Percentiles rank a stretch among this genome's conserved stretches.
These are phyloP conservation scores for Backusella tuberculispora DNA, from an alignment of 192 early-diverging fungal genomes.

Conservation along the genomic window DNA sequence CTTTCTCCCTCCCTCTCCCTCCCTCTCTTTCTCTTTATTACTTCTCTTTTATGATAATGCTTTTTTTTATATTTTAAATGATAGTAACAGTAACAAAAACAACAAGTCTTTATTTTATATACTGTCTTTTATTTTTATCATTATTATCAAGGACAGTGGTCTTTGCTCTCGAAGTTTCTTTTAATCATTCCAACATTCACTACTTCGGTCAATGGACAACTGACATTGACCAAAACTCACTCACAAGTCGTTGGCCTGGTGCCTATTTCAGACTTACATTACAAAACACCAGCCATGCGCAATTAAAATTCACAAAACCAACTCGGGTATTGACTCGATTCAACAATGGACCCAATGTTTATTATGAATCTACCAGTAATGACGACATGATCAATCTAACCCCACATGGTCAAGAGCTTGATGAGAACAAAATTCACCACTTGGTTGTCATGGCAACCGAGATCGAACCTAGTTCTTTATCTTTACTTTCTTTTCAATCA, in stretches of 20 bases:
- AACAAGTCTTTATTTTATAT: background rate
- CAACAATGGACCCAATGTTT: background rate
- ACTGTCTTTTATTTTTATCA: constrained; percentile 5
- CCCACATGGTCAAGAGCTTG: constrained; percentile 11
- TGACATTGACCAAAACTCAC: background rate
- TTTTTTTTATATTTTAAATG: background rate
- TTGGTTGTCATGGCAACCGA: constrained; percentile 16
- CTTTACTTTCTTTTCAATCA: background rate
- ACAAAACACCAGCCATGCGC: background rate
- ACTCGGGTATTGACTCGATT: constrained; percentile 15
- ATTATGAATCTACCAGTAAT: background rate
- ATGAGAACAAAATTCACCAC: constrained; percentile 14
- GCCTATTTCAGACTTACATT: constrained; percentile 31
- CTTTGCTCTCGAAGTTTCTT: background rate
- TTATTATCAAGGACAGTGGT: constrained; percentile 2
- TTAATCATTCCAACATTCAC: constrained; percentile 23
- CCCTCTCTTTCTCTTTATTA: background rate
- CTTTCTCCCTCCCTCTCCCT: background rate
- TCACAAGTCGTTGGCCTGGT: constrained; percentile 36
- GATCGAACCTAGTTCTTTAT: background rate
- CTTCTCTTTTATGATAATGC: background rate
- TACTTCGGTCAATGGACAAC: constrained; percentile 34
- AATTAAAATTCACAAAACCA: constrained; percentile 14
- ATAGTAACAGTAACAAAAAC: background rate
- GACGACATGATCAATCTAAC: constrained; percentile 7